Evolutionary conservation across 164 flowering plant species (phyloP).

Genomic region (Umbilicus rupestris): DNA sequence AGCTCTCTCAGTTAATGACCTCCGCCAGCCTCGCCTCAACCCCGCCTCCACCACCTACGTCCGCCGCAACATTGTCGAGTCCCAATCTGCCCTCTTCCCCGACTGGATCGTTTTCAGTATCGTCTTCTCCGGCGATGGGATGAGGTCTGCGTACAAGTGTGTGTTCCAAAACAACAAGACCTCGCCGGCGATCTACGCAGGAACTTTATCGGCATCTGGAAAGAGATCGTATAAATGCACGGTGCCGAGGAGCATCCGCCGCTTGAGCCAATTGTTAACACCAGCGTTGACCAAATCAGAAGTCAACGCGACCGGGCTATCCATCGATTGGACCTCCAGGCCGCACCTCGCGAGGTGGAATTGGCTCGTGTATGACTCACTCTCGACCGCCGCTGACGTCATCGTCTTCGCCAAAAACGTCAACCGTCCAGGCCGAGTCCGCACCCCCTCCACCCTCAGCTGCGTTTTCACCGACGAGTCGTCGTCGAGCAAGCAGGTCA

Average conservation of each 20-base stretch:
- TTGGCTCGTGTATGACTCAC: constrained; percentile 52
- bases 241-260: constrained; percentile 41
- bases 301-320: background rate
- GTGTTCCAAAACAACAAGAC: constrained; percentile 40
- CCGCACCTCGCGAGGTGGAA: constrained; percentile 43
- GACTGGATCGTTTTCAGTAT: constrained; percentile 67
- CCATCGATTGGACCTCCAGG: background rate
- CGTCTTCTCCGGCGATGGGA: constrained; percentile 5
- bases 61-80: background rate
- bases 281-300: constrained; percentile 27
- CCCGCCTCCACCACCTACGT: background rate
- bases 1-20: background rate
- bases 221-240: constrained; percentile 38
- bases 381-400: constrained; percentile 61
- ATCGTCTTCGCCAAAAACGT: constrained; percentile 69
- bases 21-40: background rate
- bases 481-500: constrained; percentile 11
- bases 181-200: constrained; percentile 43
- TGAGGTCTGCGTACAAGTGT: constrained; percentile 23
- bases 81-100: constrained; percentile 49
- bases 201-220: constrained; percentile 24
- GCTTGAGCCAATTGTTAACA: constrained; percentile 26
- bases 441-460: constrained; percentile 29
- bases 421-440: constrained; percentile 43
- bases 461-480: constrained; percentile 45